phyloP scores from a whole-genome alignment of 2,329 filamentous ascomycete species.

The Thermothelomyces thermophilus region DNA sequence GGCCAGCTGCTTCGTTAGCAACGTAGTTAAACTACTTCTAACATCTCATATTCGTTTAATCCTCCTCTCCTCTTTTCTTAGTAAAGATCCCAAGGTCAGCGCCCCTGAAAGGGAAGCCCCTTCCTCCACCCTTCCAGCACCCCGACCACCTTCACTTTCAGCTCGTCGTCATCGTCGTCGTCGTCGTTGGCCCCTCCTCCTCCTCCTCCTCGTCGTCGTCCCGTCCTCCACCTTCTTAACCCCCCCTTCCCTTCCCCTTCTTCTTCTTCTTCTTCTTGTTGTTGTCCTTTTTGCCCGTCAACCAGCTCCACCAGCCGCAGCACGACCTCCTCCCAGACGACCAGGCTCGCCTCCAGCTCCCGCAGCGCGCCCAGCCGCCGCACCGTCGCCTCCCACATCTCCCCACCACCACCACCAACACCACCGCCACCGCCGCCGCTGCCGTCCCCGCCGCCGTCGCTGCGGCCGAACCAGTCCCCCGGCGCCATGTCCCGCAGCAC shows the following conservation, averaged over 20 bases:
- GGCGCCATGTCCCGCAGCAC: background rate
- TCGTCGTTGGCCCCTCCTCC: background rate
- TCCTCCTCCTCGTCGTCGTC: background rate
- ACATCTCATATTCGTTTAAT: background rate
- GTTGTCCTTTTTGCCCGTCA: background rate
- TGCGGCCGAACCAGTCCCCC: constrained; percentile 10
- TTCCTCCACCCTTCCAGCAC: constrained; percentile 2
- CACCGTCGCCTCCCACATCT: background rate
- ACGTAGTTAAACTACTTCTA: too few species aligned
- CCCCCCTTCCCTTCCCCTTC: background rate
- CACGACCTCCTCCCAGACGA: constrained; percentile 8
- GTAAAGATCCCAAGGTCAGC: too few species aligned
- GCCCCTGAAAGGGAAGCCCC: too few species aligned
- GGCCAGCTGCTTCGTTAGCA: too few species aligned
- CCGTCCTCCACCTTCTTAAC: too few species aligned
- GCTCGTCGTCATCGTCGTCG: background rate
- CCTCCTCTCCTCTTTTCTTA: too few species aligned
- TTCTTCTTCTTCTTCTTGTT: background rate
- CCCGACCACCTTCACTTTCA: background rate
- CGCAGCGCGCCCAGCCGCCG: constrained; percentile 3
- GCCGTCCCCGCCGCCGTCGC: too few species aligned
- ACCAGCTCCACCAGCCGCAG: constrained; percentile 3
- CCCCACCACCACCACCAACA: too few species aligned
- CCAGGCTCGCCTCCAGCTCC: constrained; percentile 9
- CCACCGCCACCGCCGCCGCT: too few species aligned